phyloP scores from a whole-genome alignment of 768 basidiomycete species.

The Kwoniella heveanensis region DNA sequence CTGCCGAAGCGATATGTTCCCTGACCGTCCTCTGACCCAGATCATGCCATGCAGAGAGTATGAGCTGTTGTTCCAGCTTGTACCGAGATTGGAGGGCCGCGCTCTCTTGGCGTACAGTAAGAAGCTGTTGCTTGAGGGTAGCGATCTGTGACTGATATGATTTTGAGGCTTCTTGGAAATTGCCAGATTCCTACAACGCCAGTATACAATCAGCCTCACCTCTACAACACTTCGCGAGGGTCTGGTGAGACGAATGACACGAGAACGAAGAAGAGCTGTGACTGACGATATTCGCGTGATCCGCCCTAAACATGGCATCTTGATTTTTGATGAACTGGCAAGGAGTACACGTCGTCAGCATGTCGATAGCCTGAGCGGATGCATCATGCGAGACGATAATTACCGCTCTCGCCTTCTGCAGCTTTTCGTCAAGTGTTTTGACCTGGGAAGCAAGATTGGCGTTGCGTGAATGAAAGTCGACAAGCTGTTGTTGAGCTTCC shows the following conservation, averaged over 20 bases:
- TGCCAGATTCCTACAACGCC: conserved; percentile 55
- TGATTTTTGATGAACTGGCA: conserved; percentile 86
- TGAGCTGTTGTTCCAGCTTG: conserved; percentile 74
- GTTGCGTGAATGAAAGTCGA: conserved; percentile 77
- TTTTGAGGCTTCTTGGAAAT: conserved; percentile 73
- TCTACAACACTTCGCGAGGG: neutral
- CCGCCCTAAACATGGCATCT: conserved; percentile 74
- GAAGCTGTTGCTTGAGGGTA: conserved; percentile 67
- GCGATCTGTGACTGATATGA: conserved; percentile 68
- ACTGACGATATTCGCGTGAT: conserved; percentile 5
- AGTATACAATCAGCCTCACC: neutral
- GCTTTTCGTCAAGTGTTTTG: conserved; percentile 73
- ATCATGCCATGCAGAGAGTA: conserved; percentile 74
- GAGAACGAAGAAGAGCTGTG: neutral
- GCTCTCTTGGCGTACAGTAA: conserved; percentile 60
- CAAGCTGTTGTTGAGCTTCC: conserved; percentile 73
- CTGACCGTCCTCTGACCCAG: conserved; percentile 68
- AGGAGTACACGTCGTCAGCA: neutral
- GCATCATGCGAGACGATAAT: conserved; percentile 34
- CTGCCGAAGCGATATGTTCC: conserved; percentile 62
- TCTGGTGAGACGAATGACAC: neutral
- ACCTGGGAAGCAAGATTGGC: conserved; percentile 69
- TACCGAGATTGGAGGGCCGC: conserved; percentile 66
- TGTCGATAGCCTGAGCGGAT: too few species aligned
- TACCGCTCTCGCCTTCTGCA: conserved; percentile 76